These are phyloP conservation scores for Lactarius sanguifluus DNA, from an alignment of 768 basidiomycete species.

Conservation along the genomic window DNA sequence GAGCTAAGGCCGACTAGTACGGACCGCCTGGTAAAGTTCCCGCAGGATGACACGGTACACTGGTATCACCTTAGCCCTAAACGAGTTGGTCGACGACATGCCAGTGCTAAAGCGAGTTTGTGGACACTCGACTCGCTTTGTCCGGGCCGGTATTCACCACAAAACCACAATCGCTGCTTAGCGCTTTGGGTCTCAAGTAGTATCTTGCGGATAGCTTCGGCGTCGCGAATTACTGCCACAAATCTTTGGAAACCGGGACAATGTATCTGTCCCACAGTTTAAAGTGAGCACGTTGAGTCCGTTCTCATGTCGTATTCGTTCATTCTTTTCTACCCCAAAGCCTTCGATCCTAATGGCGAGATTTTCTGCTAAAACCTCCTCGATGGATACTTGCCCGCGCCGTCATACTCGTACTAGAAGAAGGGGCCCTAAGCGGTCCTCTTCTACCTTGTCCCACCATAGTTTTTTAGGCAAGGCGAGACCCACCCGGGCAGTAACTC, in stretches of 20 bases:
- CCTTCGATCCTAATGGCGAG: conserved; percentile 9
- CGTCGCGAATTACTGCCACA: background rate
- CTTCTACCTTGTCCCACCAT: background rate
- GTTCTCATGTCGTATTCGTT: background rate
- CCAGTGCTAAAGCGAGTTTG: background rate
- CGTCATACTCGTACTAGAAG: background rate
- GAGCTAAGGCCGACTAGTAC: conserved; percentile 32
- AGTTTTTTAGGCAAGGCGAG: background rate
- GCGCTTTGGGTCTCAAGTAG: background rate
- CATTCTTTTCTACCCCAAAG: background rate
- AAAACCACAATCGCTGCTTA: background rate
- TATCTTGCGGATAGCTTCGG: background rate
- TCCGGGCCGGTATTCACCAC: background rate
- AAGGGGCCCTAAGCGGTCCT: background rate
- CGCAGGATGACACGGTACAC: conserved; percentile 54
- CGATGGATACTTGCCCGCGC: background rate
- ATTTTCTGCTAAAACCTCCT: conserved; percentile 11
- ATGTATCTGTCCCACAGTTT: background rate
- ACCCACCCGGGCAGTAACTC: conserved; percentile 4
- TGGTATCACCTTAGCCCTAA: conserved; percentile 29
- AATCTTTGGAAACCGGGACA: background rate
- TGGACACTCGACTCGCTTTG: background rate
- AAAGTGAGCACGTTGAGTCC: conserved; percentile 1
- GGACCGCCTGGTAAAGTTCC: conserved; percentile 54
- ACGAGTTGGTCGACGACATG: conserved; percentile 9